Base-by-base conservation (phyloP, 768 basidiomycete species). In the Collybia sp. region DNA sequence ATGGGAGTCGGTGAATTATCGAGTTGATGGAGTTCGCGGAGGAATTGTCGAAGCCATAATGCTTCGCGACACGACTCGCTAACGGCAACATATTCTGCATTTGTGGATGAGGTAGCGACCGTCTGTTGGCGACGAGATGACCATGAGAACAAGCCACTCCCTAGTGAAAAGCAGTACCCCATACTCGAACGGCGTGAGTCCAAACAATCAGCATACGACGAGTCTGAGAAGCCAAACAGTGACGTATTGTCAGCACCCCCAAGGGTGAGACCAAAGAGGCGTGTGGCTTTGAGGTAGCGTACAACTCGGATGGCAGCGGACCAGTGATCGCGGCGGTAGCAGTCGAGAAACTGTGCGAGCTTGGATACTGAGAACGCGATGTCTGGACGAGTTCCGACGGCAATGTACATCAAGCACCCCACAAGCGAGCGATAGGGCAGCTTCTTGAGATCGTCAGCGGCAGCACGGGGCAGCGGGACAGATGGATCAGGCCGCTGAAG, bases 61-160 rank as follows among this genome's bases (percentile, higher is more conserved):
- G 35, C 17, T 10, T 37, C 35, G 17, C 35, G 35, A 10, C 35
- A 37, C 6, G 35, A 13, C 10, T 37, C 35, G 10, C n/a, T n/a
- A 6, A 37, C 17, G 35, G 35, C 17, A 18, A 37, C 17, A 37
- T 37, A 37, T 10, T 37, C 35, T 13, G 35, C 35, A 32, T 39
- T 19, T 30, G 38, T 31, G 39, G 45, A 16, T 39, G 37, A n/a
- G 37, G 33, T 15, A 0, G 72, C 51, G 25, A 70, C 58, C 2
- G 58, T 56, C 1, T 55, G 40, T 51, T 76, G 74, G 15, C 63
- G 56, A 11, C 57, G 46, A 0, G 65, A 61, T 2, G 50, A 47
- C 72, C 74, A 77, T 1, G 58, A 53, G 5, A 75, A 51, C 1
- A 56, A 45, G 1, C 63, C 67, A 0, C 60, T 58, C 12, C 53